Conservation (phyloP, 1,284 basidiomycete species). For the Cryptococcus wingfieldii region DNA sequence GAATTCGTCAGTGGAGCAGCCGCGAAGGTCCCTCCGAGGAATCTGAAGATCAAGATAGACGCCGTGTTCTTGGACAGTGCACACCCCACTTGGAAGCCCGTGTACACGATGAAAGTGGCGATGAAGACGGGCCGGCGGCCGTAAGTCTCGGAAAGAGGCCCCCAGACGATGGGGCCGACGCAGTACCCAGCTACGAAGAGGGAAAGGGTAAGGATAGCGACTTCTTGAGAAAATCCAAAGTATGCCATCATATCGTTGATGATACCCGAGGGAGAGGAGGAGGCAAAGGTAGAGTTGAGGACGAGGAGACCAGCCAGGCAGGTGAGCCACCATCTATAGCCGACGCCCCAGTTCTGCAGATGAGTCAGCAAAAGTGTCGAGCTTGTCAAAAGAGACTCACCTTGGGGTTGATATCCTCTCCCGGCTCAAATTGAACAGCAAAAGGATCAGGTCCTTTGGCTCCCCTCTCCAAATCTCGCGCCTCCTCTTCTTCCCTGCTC, state of each 20-base stretch:
- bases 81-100: slow-evolving; percentile 56
- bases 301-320: slow-evolving; percentile 59
- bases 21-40: slow-evolving; percentile 62
- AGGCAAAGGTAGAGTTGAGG: slow-evolving; percentile 58
- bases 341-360: slow-evolving; percentile 57
- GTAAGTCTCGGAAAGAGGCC: slow-evolving; percentile 55
- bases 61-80: slow-evolving; percentile 62
- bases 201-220: slow-evolving; percentile 50
- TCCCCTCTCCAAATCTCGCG: slow-evolving; percentile 28
- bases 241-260: slow-evolving; percentile 50
- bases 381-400: slow-evolving; percentile 18
- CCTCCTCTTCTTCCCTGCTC: slow-evolving; percentile 39
- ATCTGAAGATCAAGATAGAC: slow-evolving; percentile 62
- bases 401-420: slow-evolving; percentile 45
- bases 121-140: slow-evolving; percentile 64
- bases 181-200: slow-evolving; percentile 49
- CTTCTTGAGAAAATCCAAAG: slow-evolving; percentile 59
- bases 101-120: slow-evolving; percentile 62
- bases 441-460: slow-evolving; percentile 38
- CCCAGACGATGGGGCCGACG: slow-evolving; percentile 62
- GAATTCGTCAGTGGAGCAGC: slow-evolving; percentile 52
- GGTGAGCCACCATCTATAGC: slow-evolving; percentile 64
- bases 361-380: not conserved
- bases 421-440: slow-evolving; percentile 44
- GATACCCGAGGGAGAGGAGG: slow-evolving; percentile 45